Conservation (phyloP, 148 eudicot species). For the Selenicereus undatus region DNA sequence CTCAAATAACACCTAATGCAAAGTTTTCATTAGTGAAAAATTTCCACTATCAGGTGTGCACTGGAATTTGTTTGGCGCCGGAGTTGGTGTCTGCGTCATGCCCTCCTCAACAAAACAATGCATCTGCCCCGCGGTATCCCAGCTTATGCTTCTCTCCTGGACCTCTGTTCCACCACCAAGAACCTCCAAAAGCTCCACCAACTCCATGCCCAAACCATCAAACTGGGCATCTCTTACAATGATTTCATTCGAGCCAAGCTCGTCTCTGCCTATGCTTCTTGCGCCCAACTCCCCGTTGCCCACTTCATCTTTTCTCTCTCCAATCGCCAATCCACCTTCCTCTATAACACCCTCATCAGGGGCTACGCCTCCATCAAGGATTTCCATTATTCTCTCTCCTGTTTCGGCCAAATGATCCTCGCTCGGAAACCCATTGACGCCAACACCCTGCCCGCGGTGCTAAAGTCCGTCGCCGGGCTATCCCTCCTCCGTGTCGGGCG, state of each 20-base stretch:
- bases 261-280: conserved; percentile 40
- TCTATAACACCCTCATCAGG: conserved; percentile 49
- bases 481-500: conserved; percentile 32
- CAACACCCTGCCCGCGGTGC: conserved; percentile 44
- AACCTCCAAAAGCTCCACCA: conserved; percentile 33
- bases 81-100: neutral
- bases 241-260: conserved; percentile 52
- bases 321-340: conserved; percentile 44
- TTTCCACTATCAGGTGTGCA: neutral
- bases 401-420: conserved; percentile 35
- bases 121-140: conserved; percentile 18
- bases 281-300: conserved; percentile 42
- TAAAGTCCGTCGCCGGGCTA: conserved; percentile 38
- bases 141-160: conserved; percentile 29
- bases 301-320: conserved; percentile 36
- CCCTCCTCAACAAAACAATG: conserved; percentile 20
- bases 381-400: conserved; percentile 32
- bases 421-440: conserved; percentile 32
- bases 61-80: neutral
- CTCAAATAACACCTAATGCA: too few relatives aligned
- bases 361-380: conserved; percentile 32
- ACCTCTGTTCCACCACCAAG: conserved; percentile 33
- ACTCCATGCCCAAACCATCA: conserved; percentile 36
- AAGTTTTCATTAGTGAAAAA: too few relatives aligned
- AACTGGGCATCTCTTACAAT: conserved; percentile 28